phyloP scores from a whole-genome alignment of 1,139 yeast species.

The Hansenula lynferdii region DNA sequence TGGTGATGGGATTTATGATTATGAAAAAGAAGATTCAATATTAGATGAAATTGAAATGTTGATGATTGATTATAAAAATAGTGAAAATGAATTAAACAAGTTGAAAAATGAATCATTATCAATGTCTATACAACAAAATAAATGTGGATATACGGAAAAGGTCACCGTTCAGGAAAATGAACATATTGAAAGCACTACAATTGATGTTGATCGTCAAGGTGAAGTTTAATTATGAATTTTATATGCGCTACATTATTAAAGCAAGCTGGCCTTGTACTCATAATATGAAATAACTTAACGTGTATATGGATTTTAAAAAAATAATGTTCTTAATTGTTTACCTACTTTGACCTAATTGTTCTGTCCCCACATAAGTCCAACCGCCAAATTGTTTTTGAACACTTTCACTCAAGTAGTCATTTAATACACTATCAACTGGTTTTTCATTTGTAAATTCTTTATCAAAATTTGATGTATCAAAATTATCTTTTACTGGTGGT shows the following conservation, averaged over 20 bases:
- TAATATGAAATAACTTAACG: too few species aligned
- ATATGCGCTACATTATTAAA: too few species aligned
- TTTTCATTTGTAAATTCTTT: slow-evolving; percentile 88
- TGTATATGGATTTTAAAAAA: background rate
- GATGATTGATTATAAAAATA: slow-evolving; percentile 9
- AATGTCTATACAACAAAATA: too few species aligned
- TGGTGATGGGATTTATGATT: slow-evolving; percentile 11
- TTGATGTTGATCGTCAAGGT: too few species aligned
- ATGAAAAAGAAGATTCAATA: slow-evolving; percentile 14
- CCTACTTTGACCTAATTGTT: slow-evolving; percentile 27
- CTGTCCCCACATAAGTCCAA: slow-evolving; percentile 87
- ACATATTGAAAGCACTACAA: too few species aligned
- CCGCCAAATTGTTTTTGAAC: slow-evolving; percentile 98
- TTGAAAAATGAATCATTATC: slow-evolving; percentile 11
- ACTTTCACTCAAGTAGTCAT: slow-evolving; percentile 80
- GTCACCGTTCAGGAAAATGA: too few species aligned
- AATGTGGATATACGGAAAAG: too few species aligned
- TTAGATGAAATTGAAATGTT: slow-evolving; percentile 9
- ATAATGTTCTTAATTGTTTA: slow-evolving; percentile 1
- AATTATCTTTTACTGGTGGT: slow-evolving; percentile 82
- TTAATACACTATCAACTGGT: slow-evolving; percentile 95
- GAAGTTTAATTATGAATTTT: too few species aligned
- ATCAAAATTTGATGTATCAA: slow-evolving; percentile 92
- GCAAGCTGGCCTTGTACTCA: too few species aligned
- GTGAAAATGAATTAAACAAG: slow-evolving; percentile 9